These are phyloP conservation scores for Amanita rimosa DNA, from an alignment of 768 basidiomycete species.

Conservation along the genomic window DNA sequence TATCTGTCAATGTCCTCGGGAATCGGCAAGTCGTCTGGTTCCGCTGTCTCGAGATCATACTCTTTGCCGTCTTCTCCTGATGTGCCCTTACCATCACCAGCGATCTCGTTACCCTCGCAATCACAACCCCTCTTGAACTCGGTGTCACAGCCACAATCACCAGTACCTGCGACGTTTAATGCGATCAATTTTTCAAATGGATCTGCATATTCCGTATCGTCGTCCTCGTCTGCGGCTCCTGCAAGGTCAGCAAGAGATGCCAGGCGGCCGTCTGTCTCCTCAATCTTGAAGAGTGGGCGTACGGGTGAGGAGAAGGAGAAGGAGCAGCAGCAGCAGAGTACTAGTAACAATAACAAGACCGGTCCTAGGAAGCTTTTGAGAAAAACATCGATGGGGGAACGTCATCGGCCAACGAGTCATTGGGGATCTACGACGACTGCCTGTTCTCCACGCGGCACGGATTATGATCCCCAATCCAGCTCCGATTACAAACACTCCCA, in stretches of 20 bases:
- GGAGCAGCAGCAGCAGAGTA: too few relatives aligned
- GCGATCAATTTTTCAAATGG: not conserved
- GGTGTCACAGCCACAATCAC: not conserved
- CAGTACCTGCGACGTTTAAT: not conserved
- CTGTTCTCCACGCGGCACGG: too few relatives aligned
- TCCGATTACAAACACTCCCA: too few relatives aligned
- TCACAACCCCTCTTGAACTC: not conserved
- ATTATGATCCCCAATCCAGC: not conserved
- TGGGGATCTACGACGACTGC: not conserved
- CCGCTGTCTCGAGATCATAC: not conserved
- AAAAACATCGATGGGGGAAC: not conserved
- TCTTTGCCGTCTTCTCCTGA: not conserved
- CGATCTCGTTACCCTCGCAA: not conserved
- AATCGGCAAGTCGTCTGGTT: not conserved
- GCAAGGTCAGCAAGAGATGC: not conserved
- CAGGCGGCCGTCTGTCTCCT: not conserved
- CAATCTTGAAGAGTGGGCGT: not conserved
- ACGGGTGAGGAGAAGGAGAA: not conserved
- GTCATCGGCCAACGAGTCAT: not conserved
- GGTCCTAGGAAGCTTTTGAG: not conserved
- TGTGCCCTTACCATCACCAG: not conserved
- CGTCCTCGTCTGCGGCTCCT: not conserved
- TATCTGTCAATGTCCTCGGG: not conserved
- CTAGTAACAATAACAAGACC: not conserved
- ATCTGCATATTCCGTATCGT: not conserved